These are phyloP conservation scores for Ogataea hybrid DNA, from an alignment of 1,139 yeast species.

Conservation along the genomic window DNA sequence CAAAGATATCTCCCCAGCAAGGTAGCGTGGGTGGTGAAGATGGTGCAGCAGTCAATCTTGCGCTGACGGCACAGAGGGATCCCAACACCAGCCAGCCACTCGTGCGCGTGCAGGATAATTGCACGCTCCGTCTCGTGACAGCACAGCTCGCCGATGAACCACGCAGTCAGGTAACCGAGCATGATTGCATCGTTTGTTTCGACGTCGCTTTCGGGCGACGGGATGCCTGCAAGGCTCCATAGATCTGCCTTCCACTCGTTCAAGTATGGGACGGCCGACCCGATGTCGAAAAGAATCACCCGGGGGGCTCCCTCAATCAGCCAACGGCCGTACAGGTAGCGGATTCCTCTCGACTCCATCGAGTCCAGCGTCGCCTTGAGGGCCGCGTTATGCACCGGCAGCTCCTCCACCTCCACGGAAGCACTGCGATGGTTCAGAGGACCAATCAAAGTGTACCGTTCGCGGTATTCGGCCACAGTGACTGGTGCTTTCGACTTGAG, in stretches of 20 bases:
- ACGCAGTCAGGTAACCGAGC: slow-evolving; percentile 90
- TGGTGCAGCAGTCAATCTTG: slow-evolving; percentile 89
- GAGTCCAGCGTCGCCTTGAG: slow-evolving; percentile 62
- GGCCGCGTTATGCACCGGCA: slow-evolving; percentile 64
- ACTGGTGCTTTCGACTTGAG: slow-evolving; percentile 96
- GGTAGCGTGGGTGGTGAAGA: slow-evolving; percentile 97
- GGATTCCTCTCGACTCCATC: slow-evolving; percentile 79
- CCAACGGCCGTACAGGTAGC: slow-evolving; percentile 92
- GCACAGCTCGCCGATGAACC: slow-evolving; percentile 95
- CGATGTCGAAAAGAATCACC: slow-evolving; percentile 81
- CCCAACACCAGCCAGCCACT: slow-evolving; percentile 98
- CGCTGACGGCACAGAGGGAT: slow-evolving; percentile 90
- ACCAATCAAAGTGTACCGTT: slow-evolving; percentile 83
- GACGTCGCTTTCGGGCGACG: slow-evolving; percentile 83
- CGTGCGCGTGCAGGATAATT: slow-evolving; percentile 93
- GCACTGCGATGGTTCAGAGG: slow-evolving; percentile 82
- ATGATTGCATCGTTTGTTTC: slow-evolving; percentile 93
- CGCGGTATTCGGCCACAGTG: slow-evolving; percentile 90
- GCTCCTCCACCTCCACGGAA: slow-evolving; percentile 89
- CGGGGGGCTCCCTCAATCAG: slow-evolving; percentile 96
- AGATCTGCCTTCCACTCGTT: slow-evolving; percentile 94
- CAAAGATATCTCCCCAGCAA: slow-evolving; percentile 91
- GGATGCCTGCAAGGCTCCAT: slow-evolving; percentile 90
- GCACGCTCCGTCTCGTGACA: slow-evolving; percentile 75
- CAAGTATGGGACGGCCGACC: slow-evolving; percentile 66